These are phyloP conservation scores for Fraxinus angustifolia DNA, from an alignment of 305 asterid species.

Conservation along the genomic window DNA sequence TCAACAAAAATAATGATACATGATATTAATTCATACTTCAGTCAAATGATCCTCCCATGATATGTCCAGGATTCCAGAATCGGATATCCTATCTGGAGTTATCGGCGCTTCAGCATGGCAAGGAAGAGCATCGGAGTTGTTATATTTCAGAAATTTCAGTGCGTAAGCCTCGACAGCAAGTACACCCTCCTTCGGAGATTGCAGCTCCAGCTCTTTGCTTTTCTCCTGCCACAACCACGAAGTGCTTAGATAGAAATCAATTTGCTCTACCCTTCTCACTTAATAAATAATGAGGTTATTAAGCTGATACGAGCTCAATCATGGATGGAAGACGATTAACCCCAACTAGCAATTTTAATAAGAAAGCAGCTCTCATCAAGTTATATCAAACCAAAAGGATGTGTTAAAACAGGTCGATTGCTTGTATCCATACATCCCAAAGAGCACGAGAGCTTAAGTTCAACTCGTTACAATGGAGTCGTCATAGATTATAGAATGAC, in stretches of 20 bases:
- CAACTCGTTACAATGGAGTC: neutral
- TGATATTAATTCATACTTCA: slow-evolving; percentile 49
- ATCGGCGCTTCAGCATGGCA: slow-evolving; percentile 50
- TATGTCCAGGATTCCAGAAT: slow-evolving; percentile 43
- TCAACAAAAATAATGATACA: slow-evolving; percentile 16
- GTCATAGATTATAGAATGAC: slow-evolving; percentile 3
- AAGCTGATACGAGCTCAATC: neutral
- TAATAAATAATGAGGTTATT: slow-evolving; percentile 15
- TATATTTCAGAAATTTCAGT: slow-evolving; percentile 54
- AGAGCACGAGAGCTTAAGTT: slow-evolving; percentile 16
- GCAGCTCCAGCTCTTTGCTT: slow-evolving; percentile 38
- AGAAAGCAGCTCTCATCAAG: neutral
- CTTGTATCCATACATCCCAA: slow-evolving; percentile 16
- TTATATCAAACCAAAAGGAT: slow-evolving; percentile 6
- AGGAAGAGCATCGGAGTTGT: slow-evolving; percentile 31
- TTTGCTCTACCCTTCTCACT: slow-evolving; percentile 6
- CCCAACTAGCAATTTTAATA: neutral
- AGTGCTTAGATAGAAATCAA: slow-evolving; percentile 11
- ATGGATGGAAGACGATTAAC: slow-evolving; percentile 4
- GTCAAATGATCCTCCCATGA: slow-evolving; percentile 61
- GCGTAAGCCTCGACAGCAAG: slow-evolving; percentile 67
- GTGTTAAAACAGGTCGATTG: neutral
- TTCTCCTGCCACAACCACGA: slow-evolving; percentile 52
- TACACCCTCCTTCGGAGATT: slow-evolving; percentile 36
- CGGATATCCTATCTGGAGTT: slow-evolving; percentile 64